phyloP scores from a whole-genome alignment of 257 asterid genomes.

The Ocimum tenuiflorum region DNA sequence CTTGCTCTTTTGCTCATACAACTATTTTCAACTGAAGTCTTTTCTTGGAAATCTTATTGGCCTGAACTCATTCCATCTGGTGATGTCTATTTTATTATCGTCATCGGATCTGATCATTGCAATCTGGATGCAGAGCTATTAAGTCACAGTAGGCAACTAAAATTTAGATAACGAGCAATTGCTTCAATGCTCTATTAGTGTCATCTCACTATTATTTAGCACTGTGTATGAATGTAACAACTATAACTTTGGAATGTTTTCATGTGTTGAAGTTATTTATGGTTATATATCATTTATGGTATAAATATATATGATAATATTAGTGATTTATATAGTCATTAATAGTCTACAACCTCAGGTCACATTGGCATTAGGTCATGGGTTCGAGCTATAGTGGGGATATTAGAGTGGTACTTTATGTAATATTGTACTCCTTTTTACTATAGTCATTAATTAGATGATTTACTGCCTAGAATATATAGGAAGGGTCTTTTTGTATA shows the following conservation, averaged over 20 bases:
- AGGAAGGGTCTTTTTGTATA: too few relatives aligned
- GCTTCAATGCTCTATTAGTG: background rate
- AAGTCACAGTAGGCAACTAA: constrained; percentile 2
- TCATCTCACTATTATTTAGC: background rate
- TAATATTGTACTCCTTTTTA: too few relatives aligned
- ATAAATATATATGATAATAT: too few relatives aligned
- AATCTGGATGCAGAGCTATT: background rate
- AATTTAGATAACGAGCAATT: background rate
- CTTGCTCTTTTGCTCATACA: background rate
- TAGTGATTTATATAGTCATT: too few relatives aligned
- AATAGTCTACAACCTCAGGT: too few relatives aligned
- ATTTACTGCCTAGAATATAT: too few relatives aligned
- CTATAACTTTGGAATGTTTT: background rate
- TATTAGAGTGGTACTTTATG: too few relatives aligned
- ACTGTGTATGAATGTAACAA: background rate
- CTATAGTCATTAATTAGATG: too few relatives aligned
- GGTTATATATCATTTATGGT: too few relatives aligned
- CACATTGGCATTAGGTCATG: too few relatives aligned
- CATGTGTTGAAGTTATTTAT: too few relatives aligned
- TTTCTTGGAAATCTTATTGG: constrained; percentile 1
- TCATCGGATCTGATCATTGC: background rate
- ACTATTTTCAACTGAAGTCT: background rate
- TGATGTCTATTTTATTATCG: constrained; percentile 6
- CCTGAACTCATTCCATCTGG: constrained; percentile 1
- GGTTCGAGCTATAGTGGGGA: too few relatives aligned